phyloP scores from a whole-genome alignment of 2,329 filamentous ascomycete species.

The Leptographium radiaticola region DNA sequence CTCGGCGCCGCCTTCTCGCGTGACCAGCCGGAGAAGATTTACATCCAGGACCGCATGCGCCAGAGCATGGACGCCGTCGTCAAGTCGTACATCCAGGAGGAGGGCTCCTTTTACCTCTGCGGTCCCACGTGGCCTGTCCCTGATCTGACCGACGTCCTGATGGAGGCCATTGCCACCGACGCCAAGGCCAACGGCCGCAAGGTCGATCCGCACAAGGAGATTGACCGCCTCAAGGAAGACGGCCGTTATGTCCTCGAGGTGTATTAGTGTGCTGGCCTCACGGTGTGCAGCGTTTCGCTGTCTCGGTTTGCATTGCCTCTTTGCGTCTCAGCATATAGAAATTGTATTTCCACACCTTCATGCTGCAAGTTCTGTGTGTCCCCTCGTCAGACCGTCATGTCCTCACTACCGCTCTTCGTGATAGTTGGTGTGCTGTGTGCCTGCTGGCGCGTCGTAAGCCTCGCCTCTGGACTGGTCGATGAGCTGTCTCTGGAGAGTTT shows the following conservation, averaged over 20 bases:
- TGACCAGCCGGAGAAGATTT: slow-evolving; percentile 97
- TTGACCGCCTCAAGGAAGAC: slow-evolving; percentile 94
- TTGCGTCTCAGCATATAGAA: not conserved
- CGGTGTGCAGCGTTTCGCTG: not conserved
- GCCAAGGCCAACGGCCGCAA: slow-evolving; percentile 61
- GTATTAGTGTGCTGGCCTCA: slow-evolving; percentile 41
- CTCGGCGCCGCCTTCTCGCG: slow-evolving; percentile 90
- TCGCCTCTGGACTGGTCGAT: no score
- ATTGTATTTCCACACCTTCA: not conserved
- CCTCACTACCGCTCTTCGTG: no score
- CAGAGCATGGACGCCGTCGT: slow-evolving; percentile 73
- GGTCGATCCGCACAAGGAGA: slow-evolving; percentile 77
- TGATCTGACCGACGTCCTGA: slow-evolving; percentile 83
- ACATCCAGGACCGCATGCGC: slow-evolving; percentile 97
- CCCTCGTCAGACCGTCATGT: not conserved
- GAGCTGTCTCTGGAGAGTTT: no score
- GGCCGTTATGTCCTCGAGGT: slow-evolving; percentile 92
- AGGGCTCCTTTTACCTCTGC: slow-evolving; percentile 93
- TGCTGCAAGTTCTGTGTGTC: not conserved
- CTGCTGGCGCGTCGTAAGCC: no score
- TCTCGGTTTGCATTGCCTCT: not conserved
- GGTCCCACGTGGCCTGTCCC: slow-evolving; percentile 97
- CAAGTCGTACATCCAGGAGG: slow-evolving; percentile 72
- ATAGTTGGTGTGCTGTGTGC: no score
- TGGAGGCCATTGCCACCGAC: slow-evolving; percentile 78